Conservation (phyloP, 352 stramenopile species). For the Globisporangium irregulare region DNA sequence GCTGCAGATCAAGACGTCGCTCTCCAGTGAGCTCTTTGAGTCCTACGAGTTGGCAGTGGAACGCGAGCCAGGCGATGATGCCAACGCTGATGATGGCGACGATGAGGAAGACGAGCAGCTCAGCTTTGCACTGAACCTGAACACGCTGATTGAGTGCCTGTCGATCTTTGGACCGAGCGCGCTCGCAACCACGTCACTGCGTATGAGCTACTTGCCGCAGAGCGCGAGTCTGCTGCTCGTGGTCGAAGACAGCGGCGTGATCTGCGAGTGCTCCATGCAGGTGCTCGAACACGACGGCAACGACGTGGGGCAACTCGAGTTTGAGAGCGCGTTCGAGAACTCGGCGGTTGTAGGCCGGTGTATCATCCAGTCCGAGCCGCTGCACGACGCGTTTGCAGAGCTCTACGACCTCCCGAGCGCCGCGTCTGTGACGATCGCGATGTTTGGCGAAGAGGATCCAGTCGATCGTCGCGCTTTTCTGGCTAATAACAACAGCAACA, state of each 20-base stretch:
- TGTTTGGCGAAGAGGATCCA: slow-evolving; percentile 31
- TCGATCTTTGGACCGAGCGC: slow-evolving; percentile 72
- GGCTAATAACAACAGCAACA: neutral
- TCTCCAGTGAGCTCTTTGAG: slow-evolving; percentile 75
- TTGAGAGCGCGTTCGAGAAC: slow-evolving; percentile 76
- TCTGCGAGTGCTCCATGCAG: slow-evolving; percentile 84
- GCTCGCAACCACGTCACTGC: slow-evolving; percentile 69
- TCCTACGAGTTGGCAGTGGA: slow-evolving; percentile 41
- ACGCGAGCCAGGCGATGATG: slow-evolving; percentile 9
- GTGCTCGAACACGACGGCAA: slow-evolving; percentile 74
- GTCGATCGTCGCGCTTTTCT: neutral
- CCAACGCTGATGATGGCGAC: slow-evolving; percentile 17
- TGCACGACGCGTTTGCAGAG: slow-evolving; percentile 80
- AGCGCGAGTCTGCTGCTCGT: slow-evolving; percentile 62
- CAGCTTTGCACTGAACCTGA: slow-evolving; percentile 75
- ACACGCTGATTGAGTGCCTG: slow-evolving; percentile 72
- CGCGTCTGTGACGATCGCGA: slow-evolving; percentile 73
- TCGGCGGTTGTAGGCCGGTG: slow-evolving; percentile 70
- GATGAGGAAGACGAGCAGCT: slow-evolving; percentile 38
- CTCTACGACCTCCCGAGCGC: slow-evolving; percentile 82
- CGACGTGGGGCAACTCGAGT: slow-evolving; percentile 68
- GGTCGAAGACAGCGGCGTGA: slow-evolving; percentile 80
- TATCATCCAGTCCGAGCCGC: slow-evolving; percentile 80
- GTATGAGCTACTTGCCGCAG: slow-evolving; percentile 64
- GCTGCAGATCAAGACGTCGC: slow-evolving; percentile 84